Evolutionary conservation across 1,139 yeast species (phyloP), one percentile per base, ranked within the genome.

Genomic region (Debaryomycetaceae sp.): DNA sequence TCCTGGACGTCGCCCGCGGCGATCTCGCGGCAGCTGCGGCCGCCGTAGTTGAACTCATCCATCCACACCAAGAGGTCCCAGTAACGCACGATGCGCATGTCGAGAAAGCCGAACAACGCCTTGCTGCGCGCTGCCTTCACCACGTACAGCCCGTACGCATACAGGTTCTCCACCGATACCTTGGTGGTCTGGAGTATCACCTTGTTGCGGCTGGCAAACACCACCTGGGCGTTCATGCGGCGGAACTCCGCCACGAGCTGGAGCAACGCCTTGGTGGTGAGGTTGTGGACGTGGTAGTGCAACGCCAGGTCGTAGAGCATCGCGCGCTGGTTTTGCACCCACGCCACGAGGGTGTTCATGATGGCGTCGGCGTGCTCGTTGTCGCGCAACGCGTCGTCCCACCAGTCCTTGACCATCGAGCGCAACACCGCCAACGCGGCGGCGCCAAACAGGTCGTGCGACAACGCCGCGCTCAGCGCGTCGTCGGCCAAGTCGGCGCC

Each of bases 11-110:
- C 85, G 8, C 65, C 71, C 32, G 60, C 66, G 4, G 74, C 61
- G 25, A 83, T 75, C 35, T 72, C 71, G 12, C 63, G 56, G 50
- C 95, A 83, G 16, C 79, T 78, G 36, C 88, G 67, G 4, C 98
- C 99, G 26, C 95, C 85, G 53, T 67, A 88, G 48, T 93, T 93
- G 45, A 73, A 78, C 44, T 82, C 80, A 52, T 93, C 96, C 95
- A 89, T 85, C 97, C 98, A 93, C 3, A 91, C 62, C 39, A 93
- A 62, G 12, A 83, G 51, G 53, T 91, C 96, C 98, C 98, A 91
- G 49, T 86, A 89, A 44, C 78, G 78, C 11, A 69, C 71, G 29
- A 91, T 81, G 18, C 65, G 62, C 44, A 93, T 59, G 44, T 89
- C 96, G 44, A 93, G 60, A 51, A 80, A 88, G 44, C 82, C 78